Conservation (phyloP, 2,329 filamentous ascomycete species). For the Tolypocladium tundrense region DNA sequence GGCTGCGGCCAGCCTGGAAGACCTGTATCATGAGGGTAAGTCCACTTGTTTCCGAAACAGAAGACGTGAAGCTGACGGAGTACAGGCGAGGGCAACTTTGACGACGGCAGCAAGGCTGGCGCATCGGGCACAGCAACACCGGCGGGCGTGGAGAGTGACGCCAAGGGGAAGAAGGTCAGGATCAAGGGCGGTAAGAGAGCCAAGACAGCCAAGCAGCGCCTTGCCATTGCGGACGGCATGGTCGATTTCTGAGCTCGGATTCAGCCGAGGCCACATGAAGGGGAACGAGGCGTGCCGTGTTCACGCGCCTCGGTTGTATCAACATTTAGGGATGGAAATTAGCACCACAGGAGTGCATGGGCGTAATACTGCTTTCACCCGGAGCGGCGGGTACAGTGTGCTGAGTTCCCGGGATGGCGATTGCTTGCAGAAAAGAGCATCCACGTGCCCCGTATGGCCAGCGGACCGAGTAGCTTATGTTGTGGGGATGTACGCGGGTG, state of each 20-base stretch:
- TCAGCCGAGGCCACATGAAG: not conserved
- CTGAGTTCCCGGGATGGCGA: not conserved
- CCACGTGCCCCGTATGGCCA: not conserved
- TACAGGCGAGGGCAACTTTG: slow-evolving; percentile 90
- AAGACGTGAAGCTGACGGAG: not conserved
- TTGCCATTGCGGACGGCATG: slow-evolving; percentile 56
- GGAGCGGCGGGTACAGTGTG: not conserved
- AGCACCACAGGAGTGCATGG: slow-evolving; percentile 1
- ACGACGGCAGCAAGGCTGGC: slow-evolving; percentile 63
- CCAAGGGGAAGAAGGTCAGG: slow-evolving; percentile 44
- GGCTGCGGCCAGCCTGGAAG: slow-evolving; percentile 62
- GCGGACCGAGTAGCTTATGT: not conserved
- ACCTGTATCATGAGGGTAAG: slow-evolving; percentile 99
- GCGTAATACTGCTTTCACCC: not conserved
- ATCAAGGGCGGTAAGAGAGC: slow-evolving; percentile 47
- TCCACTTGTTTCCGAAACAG: slow-evolving; percentile 4
- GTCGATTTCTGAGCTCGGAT: slow-evolving; percentile 15
- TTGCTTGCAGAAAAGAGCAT: not conserved
- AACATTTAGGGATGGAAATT: slow-evolving; percentile 1
- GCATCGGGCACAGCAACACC: slow-evolving; percentile 77
- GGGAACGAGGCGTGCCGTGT: not conserved
- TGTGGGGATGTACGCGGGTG: not conserved
- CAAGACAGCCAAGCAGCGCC: slow-evolving; percentile 58
- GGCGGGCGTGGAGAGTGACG: slow-evolving; percentile 38
- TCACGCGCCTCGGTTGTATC: slow-evolving; percentile 1